A percentile compares a stretch with the other conserved stretches of the same genome.
Evolutionary conservation across 495 filamentous ascomycete genomes (phyloP).

Genomic region (Penicillium cinerascens): DNA sequence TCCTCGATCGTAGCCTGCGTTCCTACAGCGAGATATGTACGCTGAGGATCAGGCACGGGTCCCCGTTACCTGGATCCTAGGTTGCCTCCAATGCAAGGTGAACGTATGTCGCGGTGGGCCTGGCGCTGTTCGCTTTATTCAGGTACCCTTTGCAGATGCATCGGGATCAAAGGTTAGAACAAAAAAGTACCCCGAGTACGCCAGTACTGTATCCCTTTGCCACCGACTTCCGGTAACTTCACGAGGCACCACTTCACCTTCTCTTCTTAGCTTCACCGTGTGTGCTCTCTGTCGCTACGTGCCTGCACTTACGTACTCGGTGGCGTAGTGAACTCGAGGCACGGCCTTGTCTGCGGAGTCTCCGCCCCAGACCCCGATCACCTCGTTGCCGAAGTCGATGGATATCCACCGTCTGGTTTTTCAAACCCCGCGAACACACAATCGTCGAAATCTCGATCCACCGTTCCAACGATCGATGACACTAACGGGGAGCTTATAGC

Average conservation of each 20-base stretch:
- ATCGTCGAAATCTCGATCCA: not conserved
- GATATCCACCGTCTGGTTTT: not conserved
- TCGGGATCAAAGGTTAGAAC: not conserved
- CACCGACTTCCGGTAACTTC: not conserved
- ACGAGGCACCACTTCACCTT: not conserved
- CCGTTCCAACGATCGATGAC: not conserved
- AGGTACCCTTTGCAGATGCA: slow-evolving; percentile 24
- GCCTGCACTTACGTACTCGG: not conserved
- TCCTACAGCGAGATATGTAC: slow-evolving; percentile 1
- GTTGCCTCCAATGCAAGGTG: slow-evolving; percentile 29
- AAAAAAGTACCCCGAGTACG: not conserved
- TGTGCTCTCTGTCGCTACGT: not conserved
- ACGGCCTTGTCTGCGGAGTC: no score
- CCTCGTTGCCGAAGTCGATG: no score
- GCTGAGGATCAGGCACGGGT: slow-evolving; percentile 5
- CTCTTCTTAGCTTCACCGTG: not conserved
- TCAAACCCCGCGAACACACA: not conserved
- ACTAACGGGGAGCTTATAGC: not conserved
- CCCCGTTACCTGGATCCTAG: slow-evolving; percentile 23
- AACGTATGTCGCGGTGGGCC: slow-evolving; percentile 10
- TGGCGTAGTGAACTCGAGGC: not conserved
- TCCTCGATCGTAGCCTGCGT: slow-evolving; percentile 5
- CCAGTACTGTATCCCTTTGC: not conserved
- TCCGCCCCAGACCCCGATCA: no score
- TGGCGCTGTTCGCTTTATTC: slow-evolving; percentile 16